Evolutionary conservation across 768 basidiomycete genomes (phyloP), one percentile per base, ranked within the genome.

Genomic region (Termitomyces sp.): DNA sequence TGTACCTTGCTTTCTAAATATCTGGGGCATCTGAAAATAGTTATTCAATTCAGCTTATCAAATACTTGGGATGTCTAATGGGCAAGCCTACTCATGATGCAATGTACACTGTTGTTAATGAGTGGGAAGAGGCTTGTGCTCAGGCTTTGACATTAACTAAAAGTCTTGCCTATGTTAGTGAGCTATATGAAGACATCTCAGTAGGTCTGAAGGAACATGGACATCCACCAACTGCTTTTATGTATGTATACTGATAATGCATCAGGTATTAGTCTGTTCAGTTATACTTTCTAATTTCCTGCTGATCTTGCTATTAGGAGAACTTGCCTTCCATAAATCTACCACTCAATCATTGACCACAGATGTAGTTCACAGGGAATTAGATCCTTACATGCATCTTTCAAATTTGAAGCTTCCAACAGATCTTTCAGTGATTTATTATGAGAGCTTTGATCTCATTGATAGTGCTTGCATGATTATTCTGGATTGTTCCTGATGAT

Each of bases 251-350:
- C 47, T 16, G 40, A 56, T 35, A 50, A 56, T 43, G 47, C 47
- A 2, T 41, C 47, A 21, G 31, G 47, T 56, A 16, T 40, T 23
- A 14, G 0, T 43, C 29, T 45, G 0, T 3, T n/a, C n/a, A n/a
- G n/a, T n/a, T n/a, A n/a, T n/a, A n/a, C n/a, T n/a, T n/a, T n/a
- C n/a, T n/a, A n/a, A n/a, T n/a, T n/a, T n/a, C n/a, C n/a, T n/a
- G n/a, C n/a, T n/a, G n/a, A n/a, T n/a, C n/a, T n/a, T 29, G 7
- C 27, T 25, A 11, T 41, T 50, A 56, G 48, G 19, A 14, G 55
- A 56, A 37, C 48, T 44, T 11, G 55, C 25, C n/a, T 56, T 56
- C 32, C 48, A 56, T 56, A 48, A 56, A 8, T 56, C 55, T 2
- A 56, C 55, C 10, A 56, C 48, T 1, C 11, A 12, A 6, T 21